phyloP scores from a whole-genome alignment of 257 asterid species.

The Solanum bulbocastanum region DNA sequence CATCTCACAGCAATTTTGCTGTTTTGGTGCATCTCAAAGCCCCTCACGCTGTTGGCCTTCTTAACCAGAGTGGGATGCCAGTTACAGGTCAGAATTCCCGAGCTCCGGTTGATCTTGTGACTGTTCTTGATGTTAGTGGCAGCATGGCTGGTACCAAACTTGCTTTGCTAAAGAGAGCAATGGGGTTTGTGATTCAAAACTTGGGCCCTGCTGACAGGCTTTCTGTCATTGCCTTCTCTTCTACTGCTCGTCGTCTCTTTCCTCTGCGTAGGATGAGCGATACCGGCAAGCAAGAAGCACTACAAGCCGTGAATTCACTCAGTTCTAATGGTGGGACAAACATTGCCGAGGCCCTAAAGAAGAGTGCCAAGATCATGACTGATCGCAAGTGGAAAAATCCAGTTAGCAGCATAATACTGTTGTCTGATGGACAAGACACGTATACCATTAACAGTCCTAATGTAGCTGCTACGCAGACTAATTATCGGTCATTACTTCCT shows the following conservation, averaged over 20 bases:
- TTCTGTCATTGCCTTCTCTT: conserved; percentile 80
- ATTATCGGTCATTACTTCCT: conserved; percentile 45
- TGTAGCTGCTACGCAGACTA: background rate
- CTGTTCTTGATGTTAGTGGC: conserved; percentile 92
- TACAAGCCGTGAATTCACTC: conserved; percentile 74
- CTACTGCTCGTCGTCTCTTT: conserved; percentile 76
- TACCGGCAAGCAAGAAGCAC: conserved; percentile 54
- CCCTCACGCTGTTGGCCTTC: conserved; percentile 23
- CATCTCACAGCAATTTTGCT: conserved; percentile 33
- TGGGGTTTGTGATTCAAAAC: conserved; percentile 85
- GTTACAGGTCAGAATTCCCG: conserved; percentile 33
- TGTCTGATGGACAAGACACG: conserved; percentile 95
- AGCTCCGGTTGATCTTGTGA: conserved; percentile 75
- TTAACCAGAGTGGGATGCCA: conserved; percentile 17
- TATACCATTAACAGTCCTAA: conserved; percentile 23
- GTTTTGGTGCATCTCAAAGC: conserved; percentile 77
- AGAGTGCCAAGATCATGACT: conserved; percentile 65
- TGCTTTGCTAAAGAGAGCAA: conserved; percentile 77
- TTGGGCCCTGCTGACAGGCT: conserved; percentile 81
- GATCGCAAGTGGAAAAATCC: conserved; percentile 69
- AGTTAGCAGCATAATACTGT: conserved; percentile 55
- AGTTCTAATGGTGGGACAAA: conserved; percentile 84
- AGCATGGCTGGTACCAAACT: conserved; percentile 98
- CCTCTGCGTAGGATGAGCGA: conserved; percentile 72
- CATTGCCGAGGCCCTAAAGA: conserved; percentile 60